Evolutionary conservation across 495 filamentous ascomycete species (phyloP).

Genomic region (Halenospora varia): DNA sequence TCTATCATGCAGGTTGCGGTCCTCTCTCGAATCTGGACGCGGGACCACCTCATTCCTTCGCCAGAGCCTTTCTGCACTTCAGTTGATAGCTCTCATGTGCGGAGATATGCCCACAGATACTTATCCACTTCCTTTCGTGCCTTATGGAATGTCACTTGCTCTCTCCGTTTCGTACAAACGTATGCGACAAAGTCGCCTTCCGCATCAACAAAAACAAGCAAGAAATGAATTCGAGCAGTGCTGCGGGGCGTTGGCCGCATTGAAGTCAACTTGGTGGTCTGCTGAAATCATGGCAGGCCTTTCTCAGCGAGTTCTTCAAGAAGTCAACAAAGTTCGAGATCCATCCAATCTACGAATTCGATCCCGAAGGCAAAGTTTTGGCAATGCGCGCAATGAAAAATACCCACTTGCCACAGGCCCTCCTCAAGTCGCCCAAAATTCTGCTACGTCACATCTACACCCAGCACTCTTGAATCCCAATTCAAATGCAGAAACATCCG

Average conservation of each 20-base stretch:
- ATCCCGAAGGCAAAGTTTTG: background rate
- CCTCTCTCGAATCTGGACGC: slow-evolving; percentile 42
- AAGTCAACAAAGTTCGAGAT: slow-evolving; percentile 2
- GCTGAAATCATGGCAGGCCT: slow-evolving; percentile 56
- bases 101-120: slow-evolving; percentile 47
- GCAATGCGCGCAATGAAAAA: background rate
- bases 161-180: slow-evolving; percentile 67
- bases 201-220: slow-evolving; percentile 57
- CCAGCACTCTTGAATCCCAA: too few relatives aligned
- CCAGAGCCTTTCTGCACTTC: slow-evolving; percentile 58
- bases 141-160: slow-evolving; percentile 60
- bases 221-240: slow-evolving; percentile 55
- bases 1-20: slow-evolving; percentile 42
- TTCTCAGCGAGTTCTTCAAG: slow-evolving; percentile 32
- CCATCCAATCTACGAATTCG: background rate
- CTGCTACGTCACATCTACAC: background rate
- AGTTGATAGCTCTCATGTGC: slow-evolving; percentile 57
- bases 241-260: slow-evolving; percentile 46
- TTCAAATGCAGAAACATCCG: too few relatives aligned
- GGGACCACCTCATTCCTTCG: slow-evolving; percentile 51
- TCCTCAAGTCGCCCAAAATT: background rate
- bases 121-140: slow-evolving; percentile 56
- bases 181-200: slow-evolving; percentile 58
- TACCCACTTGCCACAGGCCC: background rate
- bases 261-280: slow-evolving; percentile 56